A percentile compares a stretch with the other conserved stretches of the same genome.
phyloP scores from a whole-genome alignment of 2,329 filamentous ascomycete genomes.

The Neonectria ditissima region DNA sequence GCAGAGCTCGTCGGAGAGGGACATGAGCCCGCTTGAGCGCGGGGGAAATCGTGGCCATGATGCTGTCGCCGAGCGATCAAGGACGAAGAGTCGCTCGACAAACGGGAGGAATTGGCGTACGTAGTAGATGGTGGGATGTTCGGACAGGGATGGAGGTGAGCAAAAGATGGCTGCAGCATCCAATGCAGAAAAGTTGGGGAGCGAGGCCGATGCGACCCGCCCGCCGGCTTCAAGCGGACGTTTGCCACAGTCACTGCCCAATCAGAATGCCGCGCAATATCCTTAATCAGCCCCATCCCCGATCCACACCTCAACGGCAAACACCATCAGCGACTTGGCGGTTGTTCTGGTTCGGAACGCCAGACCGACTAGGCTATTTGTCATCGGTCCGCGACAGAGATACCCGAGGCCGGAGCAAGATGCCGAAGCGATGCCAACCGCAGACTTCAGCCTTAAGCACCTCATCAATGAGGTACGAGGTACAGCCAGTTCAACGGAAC shows the following conservation, averaged over 20 bases:
- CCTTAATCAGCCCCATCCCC: constrained; percentile 38
- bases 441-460: constrained; percentile 2
- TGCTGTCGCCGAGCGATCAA: not conserved
- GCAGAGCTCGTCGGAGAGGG: constrained; percentile 57
- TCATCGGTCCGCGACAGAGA: constrained; percentile 28
- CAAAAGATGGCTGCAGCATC: constrained; percentile 40
- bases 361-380: constrained; percentile 21
- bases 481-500: not conserved
- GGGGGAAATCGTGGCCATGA: constrained; percentile 56
- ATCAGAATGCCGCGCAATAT: constrained; percentile 33
- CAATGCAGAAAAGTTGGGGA: constrained; percentile 44
- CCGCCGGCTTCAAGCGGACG: constrained; percentile 29
- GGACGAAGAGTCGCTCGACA: constrained; percentile 17
- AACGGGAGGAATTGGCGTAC: constrained; percentile 5
- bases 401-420: constrained; percentile 19
- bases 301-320: constrained; percentile 14
- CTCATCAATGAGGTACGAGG: not conserved
- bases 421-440: constrained; percentile 7
- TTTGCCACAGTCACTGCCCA: constrained; percentile 29
- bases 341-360: constrained; percentile 17
- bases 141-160: constrained; percentile 33
- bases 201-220: constrained; percentile 45
- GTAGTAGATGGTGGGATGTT: constrained; percentile 30
- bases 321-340: constrained; percentile 18
- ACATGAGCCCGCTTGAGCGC: constrained; percentile 56